A percentile compares a stretch with the other conserved stretches of the same genome.
Conservation (phyloP, 2,329 filamentous ascomycete genomes). For the Ophiosphaerella korrae region DNA sequence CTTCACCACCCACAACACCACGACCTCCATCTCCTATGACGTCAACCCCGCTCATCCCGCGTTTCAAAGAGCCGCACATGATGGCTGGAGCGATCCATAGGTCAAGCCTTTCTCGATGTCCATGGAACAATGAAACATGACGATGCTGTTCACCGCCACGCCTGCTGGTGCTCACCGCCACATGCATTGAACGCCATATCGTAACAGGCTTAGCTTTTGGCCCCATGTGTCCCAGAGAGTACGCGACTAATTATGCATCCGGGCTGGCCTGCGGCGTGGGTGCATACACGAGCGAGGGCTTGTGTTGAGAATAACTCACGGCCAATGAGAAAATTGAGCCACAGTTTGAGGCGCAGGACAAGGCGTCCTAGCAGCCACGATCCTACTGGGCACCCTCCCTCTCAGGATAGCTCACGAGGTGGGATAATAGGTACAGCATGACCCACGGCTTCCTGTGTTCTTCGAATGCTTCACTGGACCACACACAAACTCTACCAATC, state of each 20-base stretch:
- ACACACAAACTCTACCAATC: background rate
- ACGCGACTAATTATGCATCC: slow-evolving; percentile 2
- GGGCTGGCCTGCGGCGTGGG: slow-evolving; percentile 23
- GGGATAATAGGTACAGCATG: slow-evolving; percentile 9
- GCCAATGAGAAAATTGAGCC: slow-evolving; percentile 19
- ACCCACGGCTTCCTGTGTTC: slow-evolving; percentile 1
- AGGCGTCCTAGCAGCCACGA: slow-evolving; percentile 26
- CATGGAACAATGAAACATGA: background rate
- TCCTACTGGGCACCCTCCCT: slow-evolving; percentile 19
- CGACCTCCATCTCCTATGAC: background rate
- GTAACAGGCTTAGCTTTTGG: slow-evolving; percentile 4
- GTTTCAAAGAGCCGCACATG: background rate
- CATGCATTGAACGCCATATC: slow-evolving; percentile 5
- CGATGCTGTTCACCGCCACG: background rate
- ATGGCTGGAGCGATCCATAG: background rate
- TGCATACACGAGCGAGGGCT: slow-evolving; percentile 4
- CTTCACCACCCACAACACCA: background rate
- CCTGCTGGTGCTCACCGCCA: slow-evolving; percentile 10
- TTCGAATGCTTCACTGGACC: slow-evolving; percentile 2
- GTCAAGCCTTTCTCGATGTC: background rate
- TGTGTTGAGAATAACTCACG: slow-evolving; percentile 7
- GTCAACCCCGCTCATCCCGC: background rate
- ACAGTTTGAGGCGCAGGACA: slow-evolving; percentile 11
- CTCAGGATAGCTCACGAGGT: slow-evolving; percentile 15
- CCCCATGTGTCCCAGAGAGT: slow-evolving; percentile 4